Base-by-base conservation (phyloP, 2,329 filamentous ascomycete species). In the Coniochaeta sp. region DNA sequence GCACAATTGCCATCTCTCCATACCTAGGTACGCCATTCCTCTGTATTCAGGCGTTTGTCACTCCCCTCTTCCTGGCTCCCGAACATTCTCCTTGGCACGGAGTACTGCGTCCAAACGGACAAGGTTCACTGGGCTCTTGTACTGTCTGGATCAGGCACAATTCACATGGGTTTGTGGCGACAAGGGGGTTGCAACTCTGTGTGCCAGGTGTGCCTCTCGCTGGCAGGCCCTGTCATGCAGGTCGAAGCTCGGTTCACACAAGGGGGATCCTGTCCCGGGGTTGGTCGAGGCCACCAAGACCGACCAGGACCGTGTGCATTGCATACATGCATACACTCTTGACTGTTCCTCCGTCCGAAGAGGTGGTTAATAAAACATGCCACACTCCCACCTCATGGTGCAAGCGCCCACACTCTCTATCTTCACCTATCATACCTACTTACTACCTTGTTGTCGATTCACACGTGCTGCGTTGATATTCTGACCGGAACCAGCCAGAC, bases 201-300 rank as follows among this genome's bases (percentile, higher is more conserved):
- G n/a, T n/a, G n/a, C n/a, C n/a, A n/a, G n/a, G 45, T 48, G 45
- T 31, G 28, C 45, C 24, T 48, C 28, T 28, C 24, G 26, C 45
- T 22, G 45, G 45, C 26, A 47, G 27, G 42, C 26, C 45, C 22
- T 48, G 45, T 48, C 45, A 48, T 48, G 45, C 45, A 48, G 16
- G 45, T n/a, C n/a, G n/a, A 26, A 48, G 26, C 45, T 28, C 24
- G 26, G 26, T 48, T 31, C 45, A 48, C 45, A 28, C n/a, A 31
- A 31, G 45, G 45, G n/a, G 45, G 45, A 48, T 31, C 45, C 45
- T 48, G 45, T 30, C 16, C 7, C 20, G n/a, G 26, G 24, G 45
- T 48, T 28, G 45, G 45, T 48, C 45, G 26, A 48, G 45, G 45
- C 45, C 45, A 31, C 38, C 20, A 13, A 18, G n/a, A n/a, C n/a